Conservation (phyloP, 352 stramenopile genomes). For the Phytopythium cucurbitacearum region DNA sequence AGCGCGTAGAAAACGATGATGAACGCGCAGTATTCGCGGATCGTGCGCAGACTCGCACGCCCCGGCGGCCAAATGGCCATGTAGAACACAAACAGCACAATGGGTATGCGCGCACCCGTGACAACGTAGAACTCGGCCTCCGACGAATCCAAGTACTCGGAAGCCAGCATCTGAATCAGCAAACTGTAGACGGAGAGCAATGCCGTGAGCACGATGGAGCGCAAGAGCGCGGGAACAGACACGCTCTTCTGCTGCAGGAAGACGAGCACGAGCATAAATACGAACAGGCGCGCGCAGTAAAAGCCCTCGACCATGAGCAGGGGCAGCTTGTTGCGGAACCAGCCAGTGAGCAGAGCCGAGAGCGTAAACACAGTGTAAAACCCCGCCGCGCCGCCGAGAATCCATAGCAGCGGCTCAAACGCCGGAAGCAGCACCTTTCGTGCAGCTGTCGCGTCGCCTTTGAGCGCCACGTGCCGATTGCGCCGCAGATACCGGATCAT, state of each 20-base stretch:
- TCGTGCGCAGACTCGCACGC: conserved; percentile 16
- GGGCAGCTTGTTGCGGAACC: conserved; percentile 23
- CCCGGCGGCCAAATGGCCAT: conserved; percentile 17
- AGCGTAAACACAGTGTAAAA: conserved; percentile 32
- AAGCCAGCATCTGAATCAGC: conserved; percentile 14
- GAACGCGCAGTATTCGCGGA: conserved; percentile 36
- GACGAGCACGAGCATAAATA: conserved; percentile 41
- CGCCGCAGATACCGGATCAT: conserved; percentile 53
- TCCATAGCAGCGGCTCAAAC: conserved; percentile 65
- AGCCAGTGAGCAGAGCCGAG: conserved; percentile 22
- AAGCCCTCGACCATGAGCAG: conserved; percentile 30
- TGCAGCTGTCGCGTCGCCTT: conserved; percentile 36
- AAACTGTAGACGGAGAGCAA: conserved; percentile 27
- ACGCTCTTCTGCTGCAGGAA: conserved; percentile 63
- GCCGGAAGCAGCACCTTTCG: conserved; percentile 62
- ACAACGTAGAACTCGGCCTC: conserved; percentile 18
- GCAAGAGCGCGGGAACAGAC: conserved; percentile 33
- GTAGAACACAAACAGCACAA: conserved; percentile 19
- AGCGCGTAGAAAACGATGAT: conserved; percentile 30
- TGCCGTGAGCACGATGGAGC: conserved; percentile 30
- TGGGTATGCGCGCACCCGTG: conserved; percentile 6
- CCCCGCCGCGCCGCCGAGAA: conserved; percentile 30
- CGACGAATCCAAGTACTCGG: conserved; percentile 5
- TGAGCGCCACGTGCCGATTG: conserved; percentile 48
- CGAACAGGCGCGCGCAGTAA: conserved; percentile 49